Evolutionary conservation across 169 alveolate genomes (phyloP).

Genomic region (Plasmodium yoelii): DNA sequence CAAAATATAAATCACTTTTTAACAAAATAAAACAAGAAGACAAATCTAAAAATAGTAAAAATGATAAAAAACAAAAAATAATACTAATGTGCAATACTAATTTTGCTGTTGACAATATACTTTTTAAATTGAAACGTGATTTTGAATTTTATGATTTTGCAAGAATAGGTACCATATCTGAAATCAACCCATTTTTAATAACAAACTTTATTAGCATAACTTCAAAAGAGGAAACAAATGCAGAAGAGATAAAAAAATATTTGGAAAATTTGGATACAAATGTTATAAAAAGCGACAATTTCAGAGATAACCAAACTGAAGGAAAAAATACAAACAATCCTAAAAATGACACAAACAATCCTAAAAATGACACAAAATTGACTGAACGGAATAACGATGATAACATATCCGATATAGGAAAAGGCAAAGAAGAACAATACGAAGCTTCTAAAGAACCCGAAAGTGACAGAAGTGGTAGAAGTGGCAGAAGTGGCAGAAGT

Average conservation of each 20-base stretch:
- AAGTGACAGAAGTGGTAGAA: neutral
- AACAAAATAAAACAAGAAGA: neutral
- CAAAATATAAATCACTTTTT: neutral
- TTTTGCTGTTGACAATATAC: conserved; percentile 44
- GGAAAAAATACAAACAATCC: neutral
- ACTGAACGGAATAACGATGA: neutral
- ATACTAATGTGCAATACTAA: conserved; percentile 56
- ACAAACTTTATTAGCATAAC: conserved; percentile 44
- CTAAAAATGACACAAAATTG: neutral
- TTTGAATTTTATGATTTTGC: conserved; percentile 59
- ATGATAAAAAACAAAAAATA: neutral
- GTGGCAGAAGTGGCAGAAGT: neutral
- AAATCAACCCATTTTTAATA: conserved; percentile 35
- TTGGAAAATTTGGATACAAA: neutral
- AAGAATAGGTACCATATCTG: conserved; percentile 47
- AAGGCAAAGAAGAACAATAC: neutral
- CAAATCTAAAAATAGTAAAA: neutral
- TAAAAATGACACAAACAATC: neutral
- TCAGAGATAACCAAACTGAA: neutral
- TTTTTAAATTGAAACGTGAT: conserved; percentile 37
- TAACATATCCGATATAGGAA: neutral
- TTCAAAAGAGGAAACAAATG: conserved; percentile 21
- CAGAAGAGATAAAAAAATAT: conserved; percentile 10
- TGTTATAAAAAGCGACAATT: neutral
- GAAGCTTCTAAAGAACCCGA: neutral